Evolutionary conservation across 108 stramenopile genomes (phyloP), one percentile per base, ranked within the genome.

Genomic region (Cyclotella baltica): DNA sequence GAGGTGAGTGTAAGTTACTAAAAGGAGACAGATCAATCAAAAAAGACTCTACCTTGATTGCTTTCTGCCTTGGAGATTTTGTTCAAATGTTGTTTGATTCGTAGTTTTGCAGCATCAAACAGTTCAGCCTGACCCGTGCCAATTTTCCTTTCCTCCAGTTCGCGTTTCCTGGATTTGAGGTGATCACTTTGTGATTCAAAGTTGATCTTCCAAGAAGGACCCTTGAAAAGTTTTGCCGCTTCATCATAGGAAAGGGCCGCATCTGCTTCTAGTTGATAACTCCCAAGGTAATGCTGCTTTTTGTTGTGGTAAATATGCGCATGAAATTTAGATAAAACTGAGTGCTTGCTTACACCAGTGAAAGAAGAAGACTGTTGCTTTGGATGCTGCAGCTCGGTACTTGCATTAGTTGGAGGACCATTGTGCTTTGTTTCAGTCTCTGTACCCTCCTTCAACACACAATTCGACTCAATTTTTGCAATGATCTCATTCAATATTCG

Each of bases 241-340:
- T 62, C 61, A 20, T 62, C 61, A 36, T 62, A 62, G 1, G 61
- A 29, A 34, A 62, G 33, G 10, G 61, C 61, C 10, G 61, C 61
- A 62, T 29, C 31, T 20, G 61, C 1, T 62, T 62, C 61, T 1
- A 62, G 33, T 19, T 16, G 2, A 19, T 37, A 62, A 3, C 19
- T 20, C 1, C 61, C 61, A 11, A 36, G 1, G 2, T 30, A 62
- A 33, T 35, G 27, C 34, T 27, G 18, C 10, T 34, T 62, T 62
- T 18, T 34, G 47, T 51, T 33, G 25, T 53, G n/a, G 25, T 25
- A 23, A 25, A 56, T 56, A 23, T 56, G 55, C 11, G 55, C n/a
- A 23, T 11, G 20, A 25, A 25, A 56, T 27, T 3, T 56, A 11
- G 11, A 11, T 1, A 11, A 11, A 11, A 11, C 2, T 3, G n/a